Percentiles rank a stretch among this genome's conserved stretches.
Evolutionary conservation across 305 asterid genomes (phyloP).

Genomic region (Fraxinus floribunda): DNA sequence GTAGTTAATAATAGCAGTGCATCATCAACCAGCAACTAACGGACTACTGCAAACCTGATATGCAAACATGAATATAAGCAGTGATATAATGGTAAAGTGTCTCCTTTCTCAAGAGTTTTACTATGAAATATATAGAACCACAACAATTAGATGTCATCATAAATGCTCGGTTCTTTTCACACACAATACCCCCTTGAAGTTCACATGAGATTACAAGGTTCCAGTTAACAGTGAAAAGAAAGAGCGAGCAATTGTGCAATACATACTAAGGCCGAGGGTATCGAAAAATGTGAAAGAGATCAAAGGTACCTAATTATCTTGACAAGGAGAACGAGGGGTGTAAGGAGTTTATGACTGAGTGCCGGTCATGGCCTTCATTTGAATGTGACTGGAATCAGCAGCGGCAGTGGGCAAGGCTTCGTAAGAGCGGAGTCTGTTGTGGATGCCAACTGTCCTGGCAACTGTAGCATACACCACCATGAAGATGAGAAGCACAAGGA

Average conservation of each 20-base stretch:
- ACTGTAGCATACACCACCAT: conserved; percentile 48
- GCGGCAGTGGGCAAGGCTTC: conserved; percentile 64
- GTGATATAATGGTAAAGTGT: neutral
- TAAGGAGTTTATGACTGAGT: conserved; percentile 63
- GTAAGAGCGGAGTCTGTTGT: conserved; percentile 71
- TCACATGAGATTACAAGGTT: neutral
- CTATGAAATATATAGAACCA: neutral
- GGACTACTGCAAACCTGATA: neutral
- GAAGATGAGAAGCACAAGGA: conserved; percentile 59
- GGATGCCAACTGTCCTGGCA: conserved; percentile 57
- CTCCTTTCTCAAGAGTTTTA: neutral
- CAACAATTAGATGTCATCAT: neutral
- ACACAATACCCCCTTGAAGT: conserved; percentile 2
- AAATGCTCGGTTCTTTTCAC: neutral
- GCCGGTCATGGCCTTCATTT: conserved; percentile 85
- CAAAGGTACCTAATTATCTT: conserved; percentile 26
- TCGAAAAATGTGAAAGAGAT: neutral
- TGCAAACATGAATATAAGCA: neutral
- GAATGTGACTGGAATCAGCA: conserved; percentile 69
- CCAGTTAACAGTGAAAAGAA: neutral
- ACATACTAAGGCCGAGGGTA: neutral
- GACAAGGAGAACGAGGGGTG: neutral
- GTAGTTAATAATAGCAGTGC: neutral
- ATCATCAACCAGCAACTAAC: neutral
- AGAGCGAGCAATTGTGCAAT: neutral